Evolutionary conservation across 148 eudicot species (phyloP), one percentile per base, ranked within the genome.

Genomic region (Dianthus caryophyllus): DNA sequence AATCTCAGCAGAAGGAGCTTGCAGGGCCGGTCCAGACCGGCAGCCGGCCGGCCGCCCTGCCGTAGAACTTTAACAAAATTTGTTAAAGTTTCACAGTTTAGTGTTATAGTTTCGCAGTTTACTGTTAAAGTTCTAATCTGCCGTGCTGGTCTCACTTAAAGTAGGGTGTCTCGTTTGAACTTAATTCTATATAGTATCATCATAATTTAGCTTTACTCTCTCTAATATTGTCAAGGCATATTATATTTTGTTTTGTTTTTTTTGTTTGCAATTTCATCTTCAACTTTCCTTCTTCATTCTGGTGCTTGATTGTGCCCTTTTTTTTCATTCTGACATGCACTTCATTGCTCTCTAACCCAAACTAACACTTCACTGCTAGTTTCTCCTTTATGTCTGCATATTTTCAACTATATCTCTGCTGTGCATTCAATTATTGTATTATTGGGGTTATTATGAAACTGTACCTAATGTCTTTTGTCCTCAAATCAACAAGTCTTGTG

Each of bases 291-390:
- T 22, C 15, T 52, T 27, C 11, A 6, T 59, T 57, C 18, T 69
- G 59, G 33, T 47, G 64, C 30, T 61, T 70, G 36, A 18, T 70
- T 60, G 63, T 57, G 53, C 61, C 54, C 59, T 73, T 36, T 22
- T 54, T 71, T 38, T 61, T 29, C n/a, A 4, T 50, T 51, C 61
- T 68, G 72, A 26, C 33, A 46, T 55, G 27, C 65, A 10, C 68
- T 69, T 75, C 65, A 74, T 75, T 75, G 74, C 70, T 53, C 65
- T 69, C 41, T 38, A 73, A 51, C 52, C 68, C 33, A 38, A 41
- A 67, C 72, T 39, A 46, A 64, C 41, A 75, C 60, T 69, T 75
- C 26, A 44, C 65, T 68, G 69, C 47, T 68, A 49, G 18, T 55
- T 7, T 68, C 48, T 47, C 55, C 65, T 53, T 13, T 48, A 62